Evolutionary conservation across 2,329 filamentous ascomycete genomes (phyloP), one percentile per base, ranked within the genome.

Genomic region (Ophiobolus disseminans): DNA sequence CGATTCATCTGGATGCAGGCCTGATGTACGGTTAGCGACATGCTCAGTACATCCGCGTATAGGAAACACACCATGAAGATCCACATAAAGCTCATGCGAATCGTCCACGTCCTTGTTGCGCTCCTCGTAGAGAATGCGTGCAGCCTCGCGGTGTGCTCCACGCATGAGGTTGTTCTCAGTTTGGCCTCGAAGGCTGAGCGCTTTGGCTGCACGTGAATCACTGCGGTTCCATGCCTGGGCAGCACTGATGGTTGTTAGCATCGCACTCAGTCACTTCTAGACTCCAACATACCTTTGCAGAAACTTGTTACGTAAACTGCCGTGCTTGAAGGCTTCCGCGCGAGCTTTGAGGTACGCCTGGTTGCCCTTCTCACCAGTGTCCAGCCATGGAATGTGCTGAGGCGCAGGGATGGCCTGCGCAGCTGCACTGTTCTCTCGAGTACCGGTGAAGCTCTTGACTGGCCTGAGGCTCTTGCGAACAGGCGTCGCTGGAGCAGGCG

Each of bases 161-260:
- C 92, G 86, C 94, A 99, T 99, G 28, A 95, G 82, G 60, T 96
- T 91, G 66, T 99, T 97, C 76, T 99, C 94, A 62, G 90, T 94
- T 75, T 97, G 94, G 10, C 94, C 94, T 22, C 94, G 88, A 36
- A 97, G 84, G 65, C 91, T 96, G 40, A 97, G 83, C 23, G 93
- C 93, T 77, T 97, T 97, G 52, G 94, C 94, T 14, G 94, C 93
- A 54, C 94, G 87, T 31, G 94, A 93, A 72, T 99, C 94, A 66
- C 97, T 97, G 48, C 94, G 89, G 71, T 97, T 97, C 93, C 94
- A 99, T 17, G 94, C 94, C 81, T 97, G 93, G 7, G 93, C 93
- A 59, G 94, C 94, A 73, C 92, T 95, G 55, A 50, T 28, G 25
- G 38, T 20, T 30, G 40, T 58, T 30, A 60, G 58, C n/a, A 52